Conservation (phyloP, 495 filamentous ascomycete genomes). For the Penicillium daleae region DNA sequence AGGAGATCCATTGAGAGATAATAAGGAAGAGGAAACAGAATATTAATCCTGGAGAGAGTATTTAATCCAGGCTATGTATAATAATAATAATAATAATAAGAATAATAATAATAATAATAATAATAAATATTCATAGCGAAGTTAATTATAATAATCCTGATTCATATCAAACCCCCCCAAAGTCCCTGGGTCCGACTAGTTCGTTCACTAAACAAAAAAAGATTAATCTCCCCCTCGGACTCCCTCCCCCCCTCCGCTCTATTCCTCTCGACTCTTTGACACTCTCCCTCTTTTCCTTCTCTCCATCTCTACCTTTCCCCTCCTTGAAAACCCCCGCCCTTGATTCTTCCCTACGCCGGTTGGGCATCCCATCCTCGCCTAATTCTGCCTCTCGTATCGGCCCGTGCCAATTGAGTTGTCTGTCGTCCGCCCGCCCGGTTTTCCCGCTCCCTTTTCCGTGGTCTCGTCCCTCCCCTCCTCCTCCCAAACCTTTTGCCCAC, state of each 20-base stretch:
- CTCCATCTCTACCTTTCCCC: neutral
- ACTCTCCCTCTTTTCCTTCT: neutral
- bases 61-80: too few relatives aligned
- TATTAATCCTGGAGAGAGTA: too few relatives aligned
- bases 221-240: conserved; percentile 23
- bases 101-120: too few relatives aligned
- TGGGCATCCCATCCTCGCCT: conserved; percentile 4
- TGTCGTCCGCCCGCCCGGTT: conserved; percentile 2
- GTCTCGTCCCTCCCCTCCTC: too few relatives aligned
- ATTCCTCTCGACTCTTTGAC: conserved; percentile 3
- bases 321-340: neutral
- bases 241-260: conserved; percentile 7
- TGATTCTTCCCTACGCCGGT: conserved; percentile 7
- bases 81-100: too few relatives aligned
- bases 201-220: conserved; percentile 23
- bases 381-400: conserved; percentile 10
- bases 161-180: too few relatives aligned
- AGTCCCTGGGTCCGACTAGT: conserved; percentile 28
- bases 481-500: too few relatives aligned
- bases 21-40: too few relatives aligned
- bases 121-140: too few relatives aligned
- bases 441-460: conserved; percentile 9
- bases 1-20: too few relatives aligned
- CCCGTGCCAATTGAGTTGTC: conserved; percentile 8
- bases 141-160: too few relatives aligned